phyloP scores from a whole-genome alignment of 257 asterid species.

The Gentiana straminea region DNA sequence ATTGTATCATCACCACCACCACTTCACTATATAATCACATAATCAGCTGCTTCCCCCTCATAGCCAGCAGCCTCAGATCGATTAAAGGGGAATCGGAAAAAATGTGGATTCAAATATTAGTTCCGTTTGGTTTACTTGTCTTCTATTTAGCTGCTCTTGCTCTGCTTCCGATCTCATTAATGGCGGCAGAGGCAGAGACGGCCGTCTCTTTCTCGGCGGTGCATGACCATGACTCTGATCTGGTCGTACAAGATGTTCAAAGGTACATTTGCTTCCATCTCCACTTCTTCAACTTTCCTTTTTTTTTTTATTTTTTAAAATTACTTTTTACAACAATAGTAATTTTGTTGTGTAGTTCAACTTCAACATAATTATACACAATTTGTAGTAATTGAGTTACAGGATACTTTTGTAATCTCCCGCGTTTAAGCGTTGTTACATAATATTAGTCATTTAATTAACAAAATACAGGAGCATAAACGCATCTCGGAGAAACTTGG shows the following conservation, averaged over 20 bases:
- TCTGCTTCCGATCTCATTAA: neutral
- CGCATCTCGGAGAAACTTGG: constrained; percentile 57
- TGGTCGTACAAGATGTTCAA: constrained; percentile 56
- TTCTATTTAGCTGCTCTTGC: neutral
- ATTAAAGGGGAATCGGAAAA: neutral
- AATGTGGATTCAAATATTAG: constrained; percentile 10
- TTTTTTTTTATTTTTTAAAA: too few relatives aligned
- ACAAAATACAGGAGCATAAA: constrained; percentile 36
- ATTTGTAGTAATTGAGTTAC: too few relatives aligned
- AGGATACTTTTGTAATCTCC: too few relatives aligned
- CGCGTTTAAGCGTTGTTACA: too few relatives aligned
- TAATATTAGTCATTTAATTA: too few relatives aligned
- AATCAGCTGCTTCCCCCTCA: neutral
- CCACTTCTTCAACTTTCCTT: neutral
- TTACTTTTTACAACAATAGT: neutral
- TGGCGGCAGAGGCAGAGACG: too few relatives aligned
- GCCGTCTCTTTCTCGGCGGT: neutral
- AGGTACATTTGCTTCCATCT: constrained; percentile 19
- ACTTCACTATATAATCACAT: neutral
- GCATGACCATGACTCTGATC: constrained; percentile 28
- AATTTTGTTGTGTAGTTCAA: too few relatives aligned
- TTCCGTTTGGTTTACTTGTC: neutral
- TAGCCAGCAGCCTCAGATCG: neutral
- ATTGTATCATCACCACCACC: neutral
- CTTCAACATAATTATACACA: too few relatives aligned